These are phyloP conservation scores for Symbiodinium natans DNA, from an alignment of 73 alveolate genomes.

Conservation along the genomic window DNA sequence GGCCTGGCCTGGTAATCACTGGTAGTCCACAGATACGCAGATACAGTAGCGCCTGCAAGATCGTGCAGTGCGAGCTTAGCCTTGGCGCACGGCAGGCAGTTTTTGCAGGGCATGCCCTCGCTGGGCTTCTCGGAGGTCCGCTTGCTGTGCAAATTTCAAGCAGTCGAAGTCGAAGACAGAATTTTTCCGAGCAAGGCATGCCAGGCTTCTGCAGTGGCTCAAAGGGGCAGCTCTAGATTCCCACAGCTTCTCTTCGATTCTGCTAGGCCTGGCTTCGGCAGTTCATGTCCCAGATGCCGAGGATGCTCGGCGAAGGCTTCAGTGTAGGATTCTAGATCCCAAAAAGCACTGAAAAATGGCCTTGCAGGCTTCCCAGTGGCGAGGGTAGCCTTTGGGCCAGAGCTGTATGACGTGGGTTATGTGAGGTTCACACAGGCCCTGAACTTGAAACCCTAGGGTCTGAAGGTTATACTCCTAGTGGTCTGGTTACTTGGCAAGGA, in stretches of 20 bases:
- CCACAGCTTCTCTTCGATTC: background rate
- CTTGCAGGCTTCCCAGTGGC: background rate
- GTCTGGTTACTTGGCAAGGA: no score
- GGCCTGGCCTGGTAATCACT: no score
- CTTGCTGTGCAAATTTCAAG: background rate
- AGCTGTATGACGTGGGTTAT: background rate
- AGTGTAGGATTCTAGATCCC: background rate
- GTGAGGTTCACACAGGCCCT: background rate
- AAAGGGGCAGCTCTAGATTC: no score
- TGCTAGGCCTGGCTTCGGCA: constrained; percentile 82
- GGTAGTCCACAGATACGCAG: no score
- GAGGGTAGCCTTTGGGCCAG: no score
- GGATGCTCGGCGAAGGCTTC: constrained; percentile 18
- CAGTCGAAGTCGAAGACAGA: background rate
- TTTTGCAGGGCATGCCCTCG: constrained; percentile 88
- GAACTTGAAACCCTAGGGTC: no score
- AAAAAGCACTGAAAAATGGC: background rate
- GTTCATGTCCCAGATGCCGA: constrained; percentile 88
- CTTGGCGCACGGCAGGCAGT: constrained; percentile 54
- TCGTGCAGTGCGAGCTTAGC: no score
- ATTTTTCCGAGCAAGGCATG: no score
- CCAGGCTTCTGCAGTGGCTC: no score
- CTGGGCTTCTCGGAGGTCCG: constrained; percentile 73
- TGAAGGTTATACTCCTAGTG: no score
- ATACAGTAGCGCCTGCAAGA: no score